Conservation (phyloP, 352 stramenopile species). For the Pythium dissotocum region DNA sequence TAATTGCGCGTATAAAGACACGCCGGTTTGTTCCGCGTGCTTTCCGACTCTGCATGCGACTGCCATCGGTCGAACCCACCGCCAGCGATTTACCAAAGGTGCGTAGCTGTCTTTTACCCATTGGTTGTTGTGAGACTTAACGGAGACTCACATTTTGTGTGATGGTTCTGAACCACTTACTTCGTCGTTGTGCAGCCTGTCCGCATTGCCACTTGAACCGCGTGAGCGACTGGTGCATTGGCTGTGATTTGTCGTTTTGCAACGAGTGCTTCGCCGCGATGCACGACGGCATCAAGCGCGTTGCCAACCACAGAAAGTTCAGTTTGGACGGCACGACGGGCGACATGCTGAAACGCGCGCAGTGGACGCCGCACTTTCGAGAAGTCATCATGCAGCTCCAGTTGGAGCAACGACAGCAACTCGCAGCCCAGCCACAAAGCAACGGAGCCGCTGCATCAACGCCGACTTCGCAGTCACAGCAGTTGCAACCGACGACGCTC, state of each 20-base stretch:
- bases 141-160: too few species aligned
- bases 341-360: conserved; percentile 35
- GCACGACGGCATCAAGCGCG: conserved; percentile 40
- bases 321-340: conserved; percentile 53
- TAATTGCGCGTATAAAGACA: conserved; percentile 7
- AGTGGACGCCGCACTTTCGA: conserved; percentile 52
- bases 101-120: background rate
- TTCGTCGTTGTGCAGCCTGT: conserved; percentile 39
- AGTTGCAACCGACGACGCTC: background rate
- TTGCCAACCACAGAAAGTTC: conserved; percentile 39
- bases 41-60: conserved; percentile 10
- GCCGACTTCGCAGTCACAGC: background rate
- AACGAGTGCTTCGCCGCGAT: conserved; percentile 44
- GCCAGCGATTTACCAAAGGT: conserved; percentile 22
- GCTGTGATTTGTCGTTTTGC: conserved; percentile 75
- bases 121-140: too few species aligned
- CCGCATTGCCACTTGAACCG: conserved; percentile 54
- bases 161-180: background rate
- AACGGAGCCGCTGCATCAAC: background rate
- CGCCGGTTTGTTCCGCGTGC: conserved; percentile 14
- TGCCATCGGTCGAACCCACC: background rate
- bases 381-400: conserved; percentile 32
- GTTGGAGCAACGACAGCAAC: conserved; percentile 18
- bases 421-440: background rate
- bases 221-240: conserved; percentile 48